Evolutionary conservation across 371 early-diverging fungal species (phyloP), one percentile per base, ranked within the genome.

Genomic region (Mortierella sp.): DNA sequence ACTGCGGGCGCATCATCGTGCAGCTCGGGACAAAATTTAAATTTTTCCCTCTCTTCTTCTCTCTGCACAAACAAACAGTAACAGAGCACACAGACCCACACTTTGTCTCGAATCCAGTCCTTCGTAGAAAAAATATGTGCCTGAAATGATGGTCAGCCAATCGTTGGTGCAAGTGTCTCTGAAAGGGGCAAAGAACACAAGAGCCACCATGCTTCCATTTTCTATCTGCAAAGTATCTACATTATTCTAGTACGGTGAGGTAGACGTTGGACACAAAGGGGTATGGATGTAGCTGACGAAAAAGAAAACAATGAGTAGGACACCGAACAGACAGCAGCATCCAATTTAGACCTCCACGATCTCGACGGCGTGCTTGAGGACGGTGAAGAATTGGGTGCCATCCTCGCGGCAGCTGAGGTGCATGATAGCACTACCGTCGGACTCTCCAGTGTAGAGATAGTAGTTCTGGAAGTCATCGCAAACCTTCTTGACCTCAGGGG

Each of bases 401-500:
- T 97, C 97, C 90, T 96, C 97, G 82, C 97, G 96, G 95, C 96
- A 97, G 96, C 97, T 97, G 85, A 98, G 94, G 83, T 97, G 92
- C 87, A 93, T 94, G 75, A 97, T 93, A 94, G 96, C 95, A 80
- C 95, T 97, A 35, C 96, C 96, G 89, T 97, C 88, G 88, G 85
- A 84, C 90, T 96, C 96, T 83, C 97, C 97, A 80, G 89, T 91
- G 94, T 93, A 97, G 95, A 97, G 97, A 29, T 49, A 24, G 54
- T 51, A 85, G 70, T 89, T 89, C 89, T 95, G 94, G 92, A 98
- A 93, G 94, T 93, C 93, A 71, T 77, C 92, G 44, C 95, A 71
- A 87, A 96, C 84, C 89, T 95, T 95, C 95, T 96, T 96, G 91
- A 96, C 91, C 70, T 93, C 91, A 41, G 81, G 79, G 60, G 88